These are phyloP conservation scores for Eucommia ulmoides DNA, from an alignment of 257 asterid species.

Conservation along the genomic window DNA sequence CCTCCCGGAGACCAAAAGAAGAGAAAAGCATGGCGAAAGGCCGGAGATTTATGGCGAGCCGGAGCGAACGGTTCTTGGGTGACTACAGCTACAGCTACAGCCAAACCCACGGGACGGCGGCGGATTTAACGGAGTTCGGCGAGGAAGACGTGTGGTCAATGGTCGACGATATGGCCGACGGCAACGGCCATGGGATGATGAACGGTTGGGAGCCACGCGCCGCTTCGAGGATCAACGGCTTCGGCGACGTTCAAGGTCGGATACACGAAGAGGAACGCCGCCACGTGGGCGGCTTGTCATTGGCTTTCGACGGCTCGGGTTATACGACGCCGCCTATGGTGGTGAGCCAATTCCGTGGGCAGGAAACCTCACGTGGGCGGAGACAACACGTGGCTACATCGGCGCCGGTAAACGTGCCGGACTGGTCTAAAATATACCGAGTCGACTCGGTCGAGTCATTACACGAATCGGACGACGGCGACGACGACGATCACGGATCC, in stretches of 20 bases:
- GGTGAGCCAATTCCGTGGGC: conserved; percentile 43
- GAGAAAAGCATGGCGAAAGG: not conserved
- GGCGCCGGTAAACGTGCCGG: conserved; percentile 72
- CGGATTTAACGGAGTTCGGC: not conserved
- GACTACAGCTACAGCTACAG: not conserved
- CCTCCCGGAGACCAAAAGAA: too few relatives aligned
- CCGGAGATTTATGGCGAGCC: not conserved
- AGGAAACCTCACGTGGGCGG: conserved; percentile 20
- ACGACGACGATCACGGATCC: conserved; percentile 21
- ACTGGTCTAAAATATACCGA: conserved; percentile 74
- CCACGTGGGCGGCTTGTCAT: conserved; percentile 50
- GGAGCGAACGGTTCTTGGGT: not conserved
- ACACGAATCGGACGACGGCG: conserved; percentile 33
- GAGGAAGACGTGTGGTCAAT: conserved; percentile 1
- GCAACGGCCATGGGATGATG: not conserved
- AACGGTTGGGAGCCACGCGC: not conserved
- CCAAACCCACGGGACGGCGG: not conserved
- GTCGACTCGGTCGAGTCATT: conserved; percentile 53
- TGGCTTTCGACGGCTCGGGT: conserved; percentile 48
- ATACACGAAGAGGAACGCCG: not conserved
- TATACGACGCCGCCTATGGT: conserved; percentile 32
- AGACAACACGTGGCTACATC: conserved; percentile 50
- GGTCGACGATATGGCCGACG: not conserved
- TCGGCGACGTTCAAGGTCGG: not conserved
- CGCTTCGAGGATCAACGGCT: not conserved